phyloP scores from a whole-genome alignment of 2,329 filamentous ascomycete genomes.

The Aspergillus sergii region DNA sequence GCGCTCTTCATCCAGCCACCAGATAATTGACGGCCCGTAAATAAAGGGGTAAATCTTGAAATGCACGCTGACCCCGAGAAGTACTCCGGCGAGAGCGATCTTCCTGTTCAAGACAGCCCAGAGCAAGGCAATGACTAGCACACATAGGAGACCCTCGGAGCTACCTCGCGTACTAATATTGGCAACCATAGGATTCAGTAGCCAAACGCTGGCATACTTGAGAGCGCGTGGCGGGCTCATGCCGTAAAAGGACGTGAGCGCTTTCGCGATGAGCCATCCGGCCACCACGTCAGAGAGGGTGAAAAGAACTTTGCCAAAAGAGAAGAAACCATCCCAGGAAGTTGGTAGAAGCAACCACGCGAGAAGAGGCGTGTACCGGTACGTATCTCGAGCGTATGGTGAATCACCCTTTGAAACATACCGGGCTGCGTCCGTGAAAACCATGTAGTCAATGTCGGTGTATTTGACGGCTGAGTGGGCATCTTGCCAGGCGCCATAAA shows the following conservation, averaged over 20 bases:
- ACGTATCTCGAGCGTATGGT: conserved; percentile 89
- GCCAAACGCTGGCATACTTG: conserved; percentile 82
- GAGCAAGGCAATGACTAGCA: conserved; percentile 78
- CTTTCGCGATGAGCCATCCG: conserved; percentile 71
- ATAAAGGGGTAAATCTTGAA: conserved; percentile 99
- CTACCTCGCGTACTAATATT: conserved; percentile 94
- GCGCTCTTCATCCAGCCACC: conserved; percentile 41
- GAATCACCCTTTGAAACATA: conserved; percentile 69
- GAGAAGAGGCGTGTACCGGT: conserved; percentile 92
- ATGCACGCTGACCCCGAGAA: conserved; percentile 85
- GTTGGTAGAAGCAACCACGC: conserved; percentile 90
- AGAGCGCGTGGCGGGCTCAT: conserved; percentile 62
- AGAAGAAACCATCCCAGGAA: conserved; percentile 60
- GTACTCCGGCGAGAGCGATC: conserved; percentile 67
- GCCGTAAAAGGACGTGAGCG: conserved; percentile 51
- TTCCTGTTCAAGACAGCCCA: conserved; percentile 73
- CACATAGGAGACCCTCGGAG: conserved; percentile 85
- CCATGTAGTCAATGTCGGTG: conserved; percentile 97
- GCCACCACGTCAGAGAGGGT: conserved; percentile 80
- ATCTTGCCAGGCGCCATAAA: conserved; percentile 93
- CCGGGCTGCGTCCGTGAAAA: conserved; percentile 93
- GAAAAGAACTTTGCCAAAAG: conserved; percentile 86
- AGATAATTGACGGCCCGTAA: conserved; percentile 67
- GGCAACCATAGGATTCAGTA: conserved; percentile 97
- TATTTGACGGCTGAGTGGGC: conserved; percentile 91